Percentiles rank a stretch among this genome's conserved stretches.
Evolutionary conservation across 2,329 filamentous ascomycete species (phyloP).

Genomic region (Pseudocercospora eumusae): DNA sequence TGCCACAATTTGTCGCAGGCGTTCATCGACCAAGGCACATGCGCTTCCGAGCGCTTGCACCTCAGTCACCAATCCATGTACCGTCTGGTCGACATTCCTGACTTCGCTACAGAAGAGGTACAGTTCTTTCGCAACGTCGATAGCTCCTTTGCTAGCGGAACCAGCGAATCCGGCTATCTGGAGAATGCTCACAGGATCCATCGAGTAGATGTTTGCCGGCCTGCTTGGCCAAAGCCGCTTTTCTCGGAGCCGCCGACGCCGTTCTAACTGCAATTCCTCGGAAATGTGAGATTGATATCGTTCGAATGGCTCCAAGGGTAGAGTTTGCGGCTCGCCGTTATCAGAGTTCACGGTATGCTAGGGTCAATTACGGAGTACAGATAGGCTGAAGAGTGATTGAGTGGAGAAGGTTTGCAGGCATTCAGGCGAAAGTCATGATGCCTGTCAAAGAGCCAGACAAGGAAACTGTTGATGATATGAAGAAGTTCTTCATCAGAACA

Average conservation of each 20-base stretch:
- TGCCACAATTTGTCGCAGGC: conserved; percentile 16
- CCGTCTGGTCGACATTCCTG: conserved; percentile 16
- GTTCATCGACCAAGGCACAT: conserved; percentile 18
- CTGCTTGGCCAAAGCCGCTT: not conserved
- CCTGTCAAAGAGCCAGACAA: not conserved
- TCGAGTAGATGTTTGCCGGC: not conserved
- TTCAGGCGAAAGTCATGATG: not conserved
- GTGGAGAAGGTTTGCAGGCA: not conserved
- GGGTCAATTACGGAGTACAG: not conserved
- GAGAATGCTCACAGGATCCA: conserved; percentile 14
- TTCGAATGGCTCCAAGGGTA: not conserved
- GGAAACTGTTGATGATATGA: too few relatives aligned
- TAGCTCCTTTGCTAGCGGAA: conserved; percentile 13
- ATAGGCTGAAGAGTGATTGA: not conserved
- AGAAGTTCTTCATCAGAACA: too few relatives aligned
- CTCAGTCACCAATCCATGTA: conserved; percentile 11
- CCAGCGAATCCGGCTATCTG: conserved; percentile 13
- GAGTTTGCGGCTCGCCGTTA: not conserved
- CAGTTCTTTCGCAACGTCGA: conserved; percentile 13
- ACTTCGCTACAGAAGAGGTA: conserved; percentile 18
- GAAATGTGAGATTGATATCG: not conserved
- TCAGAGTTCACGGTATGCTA: not conserved
- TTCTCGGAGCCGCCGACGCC: not conserved
- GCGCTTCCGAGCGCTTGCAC: conserved; percentile 17
- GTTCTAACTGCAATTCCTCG: not conserved